Conservation (phyloP, 192 early-diverging fungal species). For the Backusella morwellensis region DNA sequence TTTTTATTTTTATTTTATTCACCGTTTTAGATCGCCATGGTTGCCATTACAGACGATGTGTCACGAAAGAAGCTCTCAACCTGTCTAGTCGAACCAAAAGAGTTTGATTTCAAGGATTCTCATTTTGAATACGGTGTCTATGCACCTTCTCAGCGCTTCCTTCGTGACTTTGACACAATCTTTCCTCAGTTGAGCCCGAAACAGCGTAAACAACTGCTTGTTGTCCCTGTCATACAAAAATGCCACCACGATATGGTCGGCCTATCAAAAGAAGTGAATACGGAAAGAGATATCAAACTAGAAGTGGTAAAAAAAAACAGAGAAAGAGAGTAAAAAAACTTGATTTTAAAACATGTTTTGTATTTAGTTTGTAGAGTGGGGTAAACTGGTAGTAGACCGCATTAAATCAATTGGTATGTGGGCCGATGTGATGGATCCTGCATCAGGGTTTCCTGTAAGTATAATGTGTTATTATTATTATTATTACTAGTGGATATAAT, state of each 20-base stretch:
- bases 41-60: background rate
- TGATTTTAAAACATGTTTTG: too few relatives aligned
- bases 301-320: constrained; percentile 55
- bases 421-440: constrained; percentile 92
- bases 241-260: constrained; percentile 77
- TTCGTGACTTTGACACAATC: constrained; percentile 66
- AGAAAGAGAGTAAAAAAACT: background rate
- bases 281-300: constrained; percentile 80
- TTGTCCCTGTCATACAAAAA: constrained; percentile 83
- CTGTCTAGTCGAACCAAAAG: constrained; percentile 18
- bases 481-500: too few relatives aligned
- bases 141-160: constrained; percentile 48
- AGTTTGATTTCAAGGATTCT: constrained; percentile 17
- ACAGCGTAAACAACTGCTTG: constrained; percentile 51
- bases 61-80: constrained; percentile 4
- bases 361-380: constrained; percentile 67
- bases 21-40: background rate
- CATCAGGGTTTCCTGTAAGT: constrained; percentile 79
- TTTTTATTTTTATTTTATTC: background rate
- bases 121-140: constrained; percentile 51
- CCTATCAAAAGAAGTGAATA: constrained; percentile 62
- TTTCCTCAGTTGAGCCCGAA: constrained; percentile 58
- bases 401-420: constrained; percentile 66
- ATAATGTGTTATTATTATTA: constrained; percentile 9
- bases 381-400: constrained; percentile 50